Conservation (phyloP, 306 rosid species). For the Cicer arietinum region DNA sequence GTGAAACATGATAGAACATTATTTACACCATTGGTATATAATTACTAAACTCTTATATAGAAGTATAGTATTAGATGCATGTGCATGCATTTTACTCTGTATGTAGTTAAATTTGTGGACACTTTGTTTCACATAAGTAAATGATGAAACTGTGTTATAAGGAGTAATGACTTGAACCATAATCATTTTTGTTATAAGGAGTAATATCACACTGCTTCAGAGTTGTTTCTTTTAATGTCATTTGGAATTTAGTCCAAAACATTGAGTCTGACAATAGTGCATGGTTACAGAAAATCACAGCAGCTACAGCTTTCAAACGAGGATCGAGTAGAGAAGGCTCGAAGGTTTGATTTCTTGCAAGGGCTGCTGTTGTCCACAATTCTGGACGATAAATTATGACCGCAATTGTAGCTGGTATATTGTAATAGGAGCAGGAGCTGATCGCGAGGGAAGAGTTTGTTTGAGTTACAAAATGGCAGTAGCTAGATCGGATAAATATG, state of each 20-base stretch:
- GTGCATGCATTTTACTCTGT: background rate
- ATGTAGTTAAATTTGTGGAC: conserved; percentile 3
- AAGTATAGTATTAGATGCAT: conserved; percentile 12
- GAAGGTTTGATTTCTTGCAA: conserved; percentile 75
- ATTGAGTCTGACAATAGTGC: conserved; percentile 38
- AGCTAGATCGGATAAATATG: conserved; percentile 55
- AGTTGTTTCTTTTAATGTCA: background rate
- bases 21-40: background rate
- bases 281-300: conserved; percentile 59
- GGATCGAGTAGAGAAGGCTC: conserved; percentile 74
- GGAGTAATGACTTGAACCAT: conserved; percentile 20
- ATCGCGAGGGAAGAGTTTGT: conserved; percentile 41
- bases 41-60: background rate
- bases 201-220: background rate
- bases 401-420: conserved; percentile 36
- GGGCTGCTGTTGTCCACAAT: conserved; percentile 83
- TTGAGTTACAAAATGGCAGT: conserved; percentile 47
- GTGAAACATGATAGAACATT: background rate
- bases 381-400: conserved; percentile 64
- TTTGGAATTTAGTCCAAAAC: background rate
- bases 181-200: conserved; percentile 4
- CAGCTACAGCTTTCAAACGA: conserved; percentile 56
- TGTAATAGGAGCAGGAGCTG: conserved; percentile 47
- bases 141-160: background rate
- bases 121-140: background rate